Conservation (phyloP, 169 alveolate genomes). For the Babesia ovis region DNA sequence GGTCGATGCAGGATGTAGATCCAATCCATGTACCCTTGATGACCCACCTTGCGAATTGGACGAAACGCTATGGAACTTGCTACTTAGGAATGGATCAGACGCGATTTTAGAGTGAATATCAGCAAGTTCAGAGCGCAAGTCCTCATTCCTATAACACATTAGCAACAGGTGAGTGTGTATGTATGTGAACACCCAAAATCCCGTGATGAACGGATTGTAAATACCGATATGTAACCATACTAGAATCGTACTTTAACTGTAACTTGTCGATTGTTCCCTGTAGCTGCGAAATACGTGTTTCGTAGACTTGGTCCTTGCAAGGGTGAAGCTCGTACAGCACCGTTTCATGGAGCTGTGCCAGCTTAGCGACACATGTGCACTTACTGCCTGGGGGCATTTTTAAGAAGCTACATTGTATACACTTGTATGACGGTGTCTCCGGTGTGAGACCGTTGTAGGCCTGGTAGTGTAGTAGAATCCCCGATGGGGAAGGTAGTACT, state of each 20-base stretch:
- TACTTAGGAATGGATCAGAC: conserved; percentile 54
- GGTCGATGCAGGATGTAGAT: background rate
- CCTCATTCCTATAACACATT: conserved; percentile 36
- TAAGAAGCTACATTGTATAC: background rate
- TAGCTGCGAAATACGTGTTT: conserved; percentile 39
- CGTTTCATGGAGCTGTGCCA: conserved; percentile 56
- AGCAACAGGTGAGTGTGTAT: conserved; percentile 5
- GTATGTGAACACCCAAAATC: background rate
- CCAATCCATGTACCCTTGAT: background rate
- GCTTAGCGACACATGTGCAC: conserved; percentile 55
- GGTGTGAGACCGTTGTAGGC: background rate
- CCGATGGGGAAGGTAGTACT: conserved; percentile 11
- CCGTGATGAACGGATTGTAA: background rate
- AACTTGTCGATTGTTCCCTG: conserved; percentile 36
- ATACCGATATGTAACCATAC: background rate
- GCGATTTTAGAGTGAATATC: conserved; percentile 55
- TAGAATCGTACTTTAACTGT: conserved; percentile 41
- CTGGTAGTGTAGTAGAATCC: background rate
- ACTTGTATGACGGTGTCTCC: background rate
- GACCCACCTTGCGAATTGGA: conserved; percentile 1
- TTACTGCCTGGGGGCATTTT: conserved; percentile 19
- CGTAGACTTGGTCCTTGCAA: conserved; percentile 64
- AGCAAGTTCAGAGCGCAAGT: conserved; percentile 49
- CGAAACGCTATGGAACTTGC: conserved; percentile 35
- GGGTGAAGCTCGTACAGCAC: conserved; percentile 44